Base-by-base conservation (phyloP, 176 grass and related monocot species). In the Cenchrus fungigraminus region DNA sequence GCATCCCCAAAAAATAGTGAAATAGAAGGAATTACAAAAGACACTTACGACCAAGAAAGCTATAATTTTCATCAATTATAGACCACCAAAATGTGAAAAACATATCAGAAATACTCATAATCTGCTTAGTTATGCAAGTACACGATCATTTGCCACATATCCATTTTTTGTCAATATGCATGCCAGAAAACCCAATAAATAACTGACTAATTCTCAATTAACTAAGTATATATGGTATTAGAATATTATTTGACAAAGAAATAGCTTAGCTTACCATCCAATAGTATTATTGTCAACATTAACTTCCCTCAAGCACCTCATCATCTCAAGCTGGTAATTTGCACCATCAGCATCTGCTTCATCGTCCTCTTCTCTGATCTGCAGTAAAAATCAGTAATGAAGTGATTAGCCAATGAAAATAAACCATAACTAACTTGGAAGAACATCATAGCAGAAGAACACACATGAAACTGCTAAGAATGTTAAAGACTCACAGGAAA, bases 241-340 rank as follows among this genome's bases (percentile, higher is more conserved):
- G 12, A n/a, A 16, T 62, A 68, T 34, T 40, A 32, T 9, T 76
- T 54, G 63, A 60, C 55, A 77, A 56, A 62, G 68, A 74, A 71
- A 70, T 54, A 71, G 19, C 43, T 74, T 55, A 88, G 68, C 87
- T 67, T 95, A 98, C 97, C 97, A 99, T 89, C 97, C 97, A 70
- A 99, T 92, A 49, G 97, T 99, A 68, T 99, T 99, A 79, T 99
- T 99, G 67, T 99, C 97, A 29, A 99, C 97, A 84, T 97, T 99
- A 71, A 96, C 97, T 82, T 99, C 97, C 66, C 94, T 92, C 86
- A 99, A 86, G 87, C 97, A 99, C 68, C 88, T 94, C 97, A 96
- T 99, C 97, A 99, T 99, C 86, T 99, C 94, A 76, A 99, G 91
- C 91, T 97, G 97, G 77, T 99, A 99, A 84, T 99, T 99, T 5